A percentile compares a stretch with the other conserved stretches of the same genome.
Conservation (phyloP, 2,329 filamentous ascomycete genomes). For the Scytalidium lignicola region DNA sequence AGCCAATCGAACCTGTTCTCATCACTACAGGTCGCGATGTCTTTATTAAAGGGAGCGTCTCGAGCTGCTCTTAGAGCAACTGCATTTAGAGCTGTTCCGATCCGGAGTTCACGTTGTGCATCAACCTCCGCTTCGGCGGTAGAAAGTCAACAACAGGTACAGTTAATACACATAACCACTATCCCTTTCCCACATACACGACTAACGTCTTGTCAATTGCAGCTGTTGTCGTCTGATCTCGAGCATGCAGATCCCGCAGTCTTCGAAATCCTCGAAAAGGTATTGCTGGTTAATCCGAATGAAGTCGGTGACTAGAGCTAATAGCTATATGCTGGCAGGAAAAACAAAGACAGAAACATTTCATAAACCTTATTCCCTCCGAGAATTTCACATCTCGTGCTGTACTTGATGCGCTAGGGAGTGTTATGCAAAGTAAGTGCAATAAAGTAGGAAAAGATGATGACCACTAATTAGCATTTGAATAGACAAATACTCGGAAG, state of each 20-base stretch:
- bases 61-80: constrained; percentile 17
- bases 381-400: constrained; percentile 95
- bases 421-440: constrained; percentile 83
- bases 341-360: constrained; percentile 94
- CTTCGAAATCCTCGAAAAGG: constrained; percentile 86
- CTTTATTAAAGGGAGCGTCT: constrained; percentile 25
- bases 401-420: constrained; percentile 84
- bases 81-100: constrained; percentile 15
- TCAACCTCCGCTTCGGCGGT: constrained; percentile 24
- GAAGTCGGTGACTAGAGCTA: constrained; percentile 8
- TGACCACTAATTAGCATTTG: constrained; percentile 32
- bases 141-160: constrained; percentile 57
- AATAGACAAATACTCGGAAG: constrained; percentile 94
- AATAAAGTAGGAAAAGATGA: constrained; percentile 18
- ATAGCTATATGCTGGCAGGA: constrained; percentile 52
- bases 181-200: constrained; percentile 3
- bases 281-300: constrained; percentile 31
- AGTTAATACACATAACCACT: background rate
- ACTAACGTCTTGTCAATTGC: constrained; percentile 9
- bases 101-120: constrained; percentile 20
- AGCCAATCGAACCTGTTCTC: background rate
- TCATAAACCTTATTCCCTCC: constrained; percentile 94
- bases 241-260: constrained; percentile 82
- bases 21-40: constrained; percentile 19
- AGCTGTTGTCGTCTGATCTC: constrained; percentile 77